Conservation (phyloP, 768 basidiomycete species). For the Kwoniella shandongensis region DNA sequence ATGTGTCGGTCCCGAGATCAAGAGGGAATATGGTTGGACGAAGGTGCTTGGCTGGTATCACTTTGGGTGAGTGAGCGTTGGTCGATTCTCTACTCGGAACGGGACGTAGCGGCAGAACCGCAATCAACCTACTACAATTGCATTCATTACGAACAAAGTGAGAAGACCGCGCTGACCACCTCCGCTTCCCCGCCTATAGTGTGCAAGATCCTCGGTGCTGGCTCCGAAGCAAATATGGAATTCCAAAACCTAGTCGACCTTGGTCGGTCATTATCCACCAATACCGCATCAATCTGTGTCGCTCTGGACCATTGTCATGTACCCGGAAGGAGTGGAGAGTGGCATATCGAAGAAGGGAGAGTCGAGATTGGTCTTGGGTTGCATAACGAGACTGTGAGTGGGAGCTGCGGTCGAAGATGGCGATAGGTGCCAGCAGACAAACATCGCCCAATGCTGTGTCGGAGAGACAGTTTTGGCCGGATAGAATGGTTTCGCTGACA, state of each 20-base stretch:
- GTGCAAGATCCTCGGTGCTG: slow-evolving; percentile 86
- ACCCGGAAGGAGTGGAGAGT: slow-evolving; percentile 69
- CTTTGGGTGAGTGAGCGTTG: slow-evolving; percentile 42
- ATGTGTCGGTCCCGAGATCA: slow-evolving; percentile 77
- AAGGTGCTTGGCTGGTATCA: slow-evolving; percentile 56
- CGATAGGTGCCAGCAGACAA: too few relatives aligned
- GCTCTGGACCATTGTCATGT: slow-evolving; percentile 89
- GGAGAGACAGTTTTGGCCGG: slow-evolving; percentile 52
- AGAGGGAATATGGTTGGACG: slow-evolving; percentile 84
- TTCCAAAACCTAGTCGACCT: slow-evolving; percentile 69
- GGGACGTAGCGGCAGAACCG: too few relatives aligned
- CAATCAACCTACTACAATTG: too few relatives aligned
- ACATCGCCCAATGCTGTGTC: too few relatives aligned
- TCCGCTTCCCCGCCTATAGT: too few relatives aligned
- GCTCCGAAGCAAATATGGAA: slow-evolving; percentile 66
- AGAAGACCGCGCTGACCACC: too few relatives aligned
- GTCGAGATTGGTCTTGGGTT: slow-evolving; percentile 84
- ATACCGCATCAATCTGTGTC: slow-evolving; percentile 77
- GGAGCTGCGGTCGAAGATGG: too few relatives aligned
- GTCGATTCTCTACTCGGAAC: too few relatives aligned
- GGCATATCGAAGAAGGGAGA: slow-evolving; percentile 61
- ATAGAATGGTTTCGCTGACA: too few relatives aligned
- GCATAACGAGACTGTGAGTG: slow-evolving; percentile 81
- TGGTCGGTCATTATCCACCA: slow-evolving; percentile 67
- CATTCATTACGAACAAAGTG: too few relatives aligned